Conservation (phyloP, 2,329 filamentous ascomycete species). For the Ophiostoma fasciatum region DNA sequence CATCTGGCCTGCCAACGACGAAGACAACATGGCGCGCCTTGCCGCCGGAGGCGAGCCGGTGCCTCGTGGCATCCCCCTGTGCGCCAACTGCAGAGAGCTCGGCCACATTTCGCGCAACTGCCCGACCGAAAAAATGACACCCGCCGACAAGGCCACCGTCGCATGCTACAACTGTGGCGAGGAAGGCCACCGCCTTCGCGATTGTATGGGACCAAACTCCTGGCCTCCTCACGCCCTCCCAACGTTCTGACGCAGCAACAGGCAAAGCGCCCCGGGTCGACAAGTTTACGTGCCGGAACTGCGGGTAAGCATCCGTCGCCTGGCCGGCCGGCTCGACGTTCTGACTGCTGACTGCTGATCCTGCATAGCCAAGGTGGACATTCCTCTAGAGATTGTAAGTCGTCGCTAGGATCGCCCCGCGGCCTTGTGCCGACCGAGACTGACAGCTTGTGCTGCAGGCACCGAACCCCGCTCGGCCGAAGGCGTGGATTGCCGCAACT, state of each 20-base stretch:
- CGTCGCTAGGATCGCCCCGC: no score
- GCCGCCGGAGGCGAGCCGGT: constrained; percentile 49
- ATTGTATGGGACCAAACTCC: constrained; percentile 36
- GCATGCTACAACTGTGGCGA: constrained; percentile 51
- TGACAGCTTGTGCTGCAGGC: constrained; percentile 22
- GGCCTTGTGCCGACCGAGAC: constrained; percentile 16
- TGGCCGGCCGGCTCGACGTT: no score
- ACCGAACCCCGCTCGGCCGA: constrained; percentile 46
- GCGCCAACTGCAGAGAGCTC: constrained; percentile 47
- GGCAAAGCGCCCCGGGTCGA: constrained; percentile 46
- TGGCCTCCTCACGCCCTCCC: not conserved
- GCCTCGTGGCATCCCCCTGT: constrained; percentile 42
- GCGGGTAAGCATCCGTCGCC: no score
- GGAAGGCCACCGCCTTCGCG: constrained; percentile 50
- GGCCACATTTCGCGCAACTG: constrained; percentile 50
- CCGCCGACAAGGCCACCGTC: constrained; percentile 27
- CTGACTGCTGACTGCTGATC: not conserved
- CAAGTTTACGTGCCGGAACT: constrained; percentile 54
- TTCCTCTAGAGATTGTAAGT: constrained; percentile 32
- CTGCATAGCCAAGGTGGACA: constrained; percentile 32
- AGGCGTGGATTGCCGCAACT: constrained; percentile 51
- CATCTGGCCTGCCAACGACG: constrained; percentile 41
- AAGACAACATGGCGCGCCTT: constrained; percentile 51
- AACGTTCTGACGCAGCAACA: constrained; percentile 13
- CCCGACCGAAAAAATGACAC: constrained; percentile 39